phyloP scores from a whole-genome alignment of 1,284 basidiomycete genomes.

The Leccinum subfulvum region DNA sequence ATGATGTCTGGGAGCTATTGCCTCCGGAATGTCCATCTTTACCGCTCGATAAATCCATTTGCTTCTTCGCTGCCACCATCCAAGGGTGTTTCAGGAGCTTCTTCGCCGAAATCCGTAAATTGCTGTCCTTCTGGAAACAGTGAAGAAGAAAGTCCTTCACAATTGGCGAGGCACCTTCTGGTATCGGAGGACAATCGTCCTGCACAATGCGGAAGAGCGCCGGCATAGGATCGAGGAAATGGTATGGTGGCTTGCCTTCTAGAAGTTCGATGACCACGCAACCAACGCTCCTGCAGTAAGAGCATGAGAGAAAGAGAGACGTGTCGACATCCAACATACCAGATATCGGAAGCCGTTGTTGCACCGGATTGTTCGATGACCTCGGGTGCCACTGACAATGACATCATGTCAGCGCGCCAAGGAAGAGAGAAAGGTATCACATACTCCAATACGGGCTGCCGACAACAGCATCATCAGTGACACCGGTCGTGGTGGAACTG shows the following conservation, averaged over 20 bases:
- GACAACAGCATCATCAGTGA: conserved; percentile 85
- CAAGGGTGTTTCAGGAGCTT: conserved; percentile 93
- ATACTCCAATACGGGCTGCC: conserved; percentile 97
- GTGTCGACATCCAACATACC: conserved; percentile 47
- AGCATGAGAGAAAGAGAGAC: conserved; percentile 13
- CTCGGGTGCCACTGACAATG: conserved; percentile 84
- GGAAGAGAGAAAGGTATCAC: conserved; percentile 32
- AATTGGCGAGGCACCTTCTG: conserved; percentile 89
- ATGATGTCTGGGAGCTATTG: conserved; percentile 20
- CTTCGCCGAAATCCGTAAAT: conserved; percentile 90
- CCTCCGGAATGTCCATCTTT: conserved; percentile 37
- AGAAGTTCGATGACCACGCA: conserved; percentile 96
- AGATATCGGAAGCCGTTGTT: conserved; percentile 95
- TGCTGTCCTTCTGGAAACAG: conserved; percentile 97
- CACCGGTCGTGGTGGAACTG: conserved; percentile 68
- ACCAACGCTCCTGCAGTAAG: conserved; percentile 73
- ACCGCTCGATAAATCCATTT: conserved; percentile 53
- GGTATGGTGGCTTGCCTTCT: conserved; percentile 95
- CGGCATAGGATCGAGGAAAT: conserved; percentile 96
- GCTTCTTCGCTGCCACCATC: conserved; percentile 86
- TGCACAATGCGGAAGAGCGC: conserved; percentile 97
- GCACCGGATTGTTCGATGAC: conserved; percentile 97
- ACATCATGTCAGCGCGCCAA: conserved; percentile 17
- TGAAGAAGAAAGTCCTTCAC: conserved; percentile 96
- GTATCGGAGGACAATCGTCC: conserved; percentile 94